Evolutionary conservation across 202 grass and related monocot species (phyloP).

Genomic region (Brachypodium distachyon): DNA sequence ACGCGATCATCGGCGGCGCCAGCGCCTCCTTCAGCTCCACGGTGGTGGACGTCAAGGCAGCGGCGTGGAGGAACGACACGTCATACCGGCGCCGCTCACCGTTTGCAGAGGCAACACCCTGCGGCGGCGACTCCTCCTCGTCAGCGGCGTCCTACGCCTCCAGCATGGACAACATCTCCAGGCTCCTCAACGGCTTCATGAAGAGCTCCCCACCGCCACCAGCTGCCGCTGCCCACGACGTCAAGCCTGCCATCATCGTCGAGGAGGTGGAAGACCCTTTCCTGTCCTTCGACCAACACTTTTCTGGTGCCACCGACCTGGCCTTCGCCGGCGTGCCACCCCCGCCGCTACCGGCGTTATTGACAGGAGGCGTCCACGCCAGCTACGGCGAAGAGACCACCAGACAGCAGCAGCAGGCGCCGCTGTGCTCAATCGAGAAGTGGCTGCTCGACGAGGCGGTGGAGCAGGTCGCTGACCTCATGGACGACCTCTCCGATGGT

Average conservation of each 20-base stretch:
- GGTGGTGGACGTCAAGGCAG: not conserved
- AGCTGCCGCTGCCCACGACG: not conserved
- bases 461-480: constrained; percentile 47
- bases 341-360: not conserved
- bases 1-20: too few species aligned
- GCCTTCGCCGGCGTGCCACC: constrained; percentile 13
- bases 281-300: constrained; percentile 37
- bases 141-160: constrained; percentile 68
- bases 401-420: constrained; percentile 20
- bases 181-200: constrained; percentile 66
- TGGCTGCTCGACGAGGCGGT: constrained; percentile 72
- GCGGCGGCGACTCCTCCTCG: constrained; percentile 4
- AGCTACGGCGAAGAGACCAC: not conserved
- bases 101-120: constrained; percentile 11
- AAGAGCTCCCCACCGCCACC: constrained; percentile 20
- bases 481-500: constrained; percentile 51
- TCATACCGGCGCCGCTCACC: constrained; percentile 8
- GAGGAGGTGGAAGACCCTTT: constrained; percentile 30
- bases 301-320: not conserved
- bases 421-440: constrained; percentile 65
- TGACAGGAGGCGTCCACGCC: not conserved
- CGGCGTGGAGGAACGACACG: not conserved
- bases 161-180: constrained; percentile 89
- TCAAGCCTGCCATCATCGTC: constrained; percentile 8
- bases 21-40: not conserved